phyloP scores from a whole-genome alignment of 768 basidiomycete genomes.

The Chalciporus chontae region DNA sequence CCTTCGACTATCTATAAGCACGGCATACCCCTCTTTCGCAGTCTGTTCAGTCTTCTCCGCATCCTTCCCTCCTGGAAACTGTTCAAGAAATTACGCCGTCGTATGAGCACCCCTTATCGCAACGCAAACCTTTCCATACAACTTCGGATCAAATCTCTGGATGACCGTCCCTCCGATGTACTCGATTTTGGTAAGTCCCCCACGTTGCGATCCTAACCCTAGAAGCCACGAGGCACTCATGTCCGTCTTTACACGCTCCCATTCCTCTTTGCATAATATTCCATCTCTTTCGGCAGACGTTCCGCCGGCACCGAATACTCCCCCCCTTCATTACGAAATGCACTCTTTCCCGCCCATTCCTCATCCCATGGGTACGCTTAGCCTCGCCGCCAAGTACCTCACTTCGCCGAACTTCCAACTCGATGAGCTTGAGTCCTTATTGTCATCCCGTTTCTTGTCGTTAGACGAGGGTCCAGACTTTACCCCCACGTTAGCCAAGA shows the following conservation, averaged over 20 bases:
- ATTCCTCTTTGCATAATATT: slow-evolving; percentile 10
- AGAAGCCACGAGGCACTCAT: slow-evolving; percentile 30
- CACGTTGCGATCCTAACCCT: slow-evolving; percentile 24
- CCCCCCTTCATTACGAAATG: slow-evolving; percentile 46
- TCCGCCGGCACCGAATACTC: slow-evolving; percentile 36
- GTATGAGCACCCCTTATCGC: slow-evolving; percentile 34
- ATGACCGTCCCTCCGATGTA: slow-evolving; percentile 26
- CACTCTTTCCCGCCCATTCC: slow-evolving; percentile 65
- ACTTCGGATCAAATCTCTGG: slow-evolving; percentile 40
- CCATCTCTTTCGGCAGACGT: slow-evolving; percentile 29
- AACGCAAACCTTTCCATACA: slow-evolving; percentile 47
- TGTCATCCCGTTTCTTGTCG: slow-evolving; percentile 70
- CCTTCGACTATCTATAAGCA: slow-evolving; percentile 83
- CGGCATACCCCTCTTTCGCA: slow-evolving; percentile 77
- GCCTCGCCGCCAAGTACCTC: slow-evolving; percentile 62
- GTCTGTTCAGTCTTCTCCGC: slow-evolving; percentile 63
- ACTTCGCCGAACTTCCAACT: slow-evolving; percentile 65
- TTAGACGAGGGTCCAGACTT: slow-evolving; percentile 65
- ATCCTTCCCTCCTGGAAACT: slow-evolving; percentile 77
- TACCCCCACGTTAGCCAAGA: slow-evolving; percentile 67
- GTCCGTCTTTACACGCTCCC: slow-evolving; percentile 20
- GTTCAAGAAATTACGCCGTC: slow-evolving; percentile 53
- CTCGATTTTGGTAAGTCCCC: slow-evolving; percentile 38
- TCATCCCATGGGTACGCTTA: slow-evolving; percentile 64
- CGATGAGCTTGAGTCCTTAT: slow-evolving; percentile 72